Percentiles rank a stretch among this genome's conserved stretches.
phyloP scores from a whole-genome alignment of 2,329 filamentous ascomycete species.

The Epicoccum nigrum region DNA sequence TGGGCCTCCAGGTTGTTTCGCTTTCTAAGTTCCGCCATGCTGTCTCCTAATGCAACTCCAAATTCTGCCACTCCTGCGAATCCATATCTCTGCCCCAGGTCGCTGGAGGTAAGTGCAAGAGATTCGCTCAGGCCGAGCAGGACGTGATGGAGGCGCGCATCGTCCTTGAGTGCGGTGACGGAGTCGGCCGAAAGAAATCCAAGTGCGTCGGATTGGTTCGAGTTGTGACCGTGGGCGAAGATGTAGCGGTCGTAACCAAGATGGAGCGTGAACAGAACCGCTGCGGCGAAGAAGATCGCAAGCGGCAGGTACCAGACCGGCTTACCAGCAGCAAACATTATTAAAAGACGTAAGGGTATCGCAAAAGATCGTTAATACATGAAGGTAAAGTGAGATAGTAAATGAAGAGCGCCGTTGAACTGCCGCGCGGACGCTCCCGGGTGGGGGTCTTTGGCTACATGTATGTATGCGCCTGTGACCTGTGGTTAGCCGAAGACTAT shows the following conservation, averaged over 20 bases:
- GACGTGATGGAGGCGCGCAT: slow-evolving; percentile 29
- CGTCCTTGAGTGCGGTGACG: slow-evolving; percentile 32
- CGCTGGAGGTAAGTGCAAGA: slow-evolving; percentile 28
- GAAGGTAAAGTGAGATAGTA: slow-evolving; percentile 1
- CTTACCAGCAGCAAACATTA: slow-evolving; percentile 36
- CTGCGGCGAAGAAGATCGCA: slow-evolving; percentile 15
- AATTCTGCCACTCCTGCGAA: slow-evolving; percentile 23
- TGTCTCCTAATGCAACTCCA: slow-evolving; percentile 24
- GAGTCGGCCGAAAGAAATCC: slow-evolving; percentile 28
- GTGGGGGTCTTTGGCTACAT: not conserved
- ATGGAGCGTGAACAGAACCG: slow-evolving; percentile 26
- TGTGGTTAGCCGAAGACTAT: slow-evolving; percentile 14
- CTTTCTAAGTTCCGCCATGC: slow-evolving; percentile 19
- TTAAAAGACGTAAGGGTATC: slow-evolving; percentile 22
- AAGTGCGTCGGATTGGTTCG: slow-evolving; percentile 11
- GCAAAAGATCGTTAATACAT: slow-evolving; percentile 18
- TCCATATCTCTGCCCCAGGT: slow-evolving; percentile 24
- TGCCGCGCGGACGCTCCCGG: slow-evolving; percentile 19
- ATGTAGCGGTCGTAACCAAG: slow-evolving; percentile 25
- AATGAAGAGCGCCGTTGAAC: slow-evolving; percentile 4
- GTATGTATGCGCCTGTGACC: slow-evolving; percentile 2
- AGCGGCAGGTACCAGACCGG: slow-evolving; percentile 35
- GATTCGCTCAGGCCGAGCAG: slow-evolving; percentile 30
- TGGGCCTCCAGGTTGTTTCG: slow-evolving; percentile 2
- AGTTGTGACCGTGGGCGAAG: not conserved